Base-by-base conservation (phyloP, 2,329 filamentous ascomycete genomes). In the Domatiomyces globalis region DNA sequence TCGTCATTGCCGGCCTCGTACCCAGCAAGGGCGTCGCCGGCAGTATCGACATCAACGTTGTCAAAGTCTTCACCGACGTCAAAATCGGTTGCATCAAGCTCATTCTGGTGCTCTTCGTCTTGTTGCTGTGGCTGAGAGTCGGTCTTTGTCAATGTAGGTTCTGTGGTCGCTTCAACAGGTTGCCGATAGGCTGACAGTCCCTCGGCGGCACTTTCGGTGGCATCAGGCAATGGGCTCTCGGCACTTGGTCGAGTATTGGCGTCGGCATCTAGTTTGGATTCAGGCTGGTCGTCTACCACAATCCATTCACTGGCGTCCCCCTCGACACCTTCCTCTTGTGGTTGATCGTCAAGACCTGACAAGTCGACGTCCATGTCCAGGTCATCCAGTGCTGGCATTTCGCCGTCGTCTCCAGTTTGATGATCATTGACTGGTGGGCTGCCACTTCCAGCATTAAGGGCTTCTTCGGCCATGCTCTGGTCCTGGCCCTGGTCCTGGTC, bases 1-100 rank as follows among this genome's bases (percentile, higher is more conserved):
- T 73, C 65, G 48, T 77, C 73, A 18, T 18, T 33, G 12, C 78
- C 76, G 15, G 77, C 76, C 43, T 78, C 80, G 62, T 83, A 87
- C 42, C 78, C 77, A 2, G 80, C 80, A 36, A 87, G 69, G 2
- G 82, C 84, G 62, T 87, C 83, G 12, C 81, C 83, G 0, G 83
- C 84, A 20, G 81, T 81, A 64, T 88, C 81, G 44, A 85, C 68
- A 56, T 84, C 79, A 15, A 74, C 80, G 22, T 79, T 77, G 62
- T 74, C 75, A 58, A 83, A 84, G 62, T 83, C 80, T 60, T 76
- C 54, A 77, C 51, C 74, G 20, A 59, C 58, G 49, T 58, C 58
- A 36, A 39, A 39, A 15, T 39, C 10, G 12, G 10, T 5, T 15
- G 33, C 15, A 5, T 39, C 33, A 39, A 39, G 33, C 33, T 39